Base-by-base conservation (phyloP, 2,329 filamentous ascomycete species). In the Neonectria neomacrospora region DNA sequence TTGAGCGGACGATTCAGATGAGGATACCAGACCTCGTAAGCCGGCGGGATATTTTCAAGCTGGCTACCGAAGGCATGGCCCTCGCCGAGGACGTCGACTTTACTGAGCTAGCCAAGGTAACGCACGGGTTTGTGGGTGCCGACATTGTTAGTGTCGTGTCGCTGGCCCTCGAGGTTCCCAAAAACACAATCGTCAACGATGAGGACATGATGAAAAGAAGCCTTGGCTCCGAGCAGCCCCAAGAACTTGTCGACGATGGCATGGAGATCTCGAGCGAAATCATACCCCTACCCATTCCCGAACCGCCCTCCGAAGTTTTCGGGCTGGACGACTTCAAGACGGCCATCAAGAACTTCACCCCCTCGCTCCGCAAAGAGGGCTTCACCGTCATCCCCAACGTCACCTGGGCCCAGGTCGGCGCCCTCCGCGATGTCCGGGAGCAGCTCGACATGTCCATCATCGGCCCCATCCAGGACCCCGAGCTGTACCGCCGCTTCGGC, bases 361-460 rank as follows among this genome's bases (percentile, higher is more conserved):
- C 80, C 87, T 97, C 65, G 86, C 93, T 75, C 88, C 94, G 26
- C 77, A 90, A 94, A 53, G 95, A 99, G 80, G 96, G 96, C 50
- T 99, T 99, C 78, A 94, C 93, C 12, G 96, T 93, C 1, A 93
- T 98, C 47, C 96, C 96, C 8, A 90, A 94, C 75, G 95, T 96
- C 5, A 97, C 93, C 1, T 99, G 96, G 93, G 84, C 89, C 48
- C 91, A 98, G 73, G 94, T 99, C 55, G 96, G 96, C 63, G 95
- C 95, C 7, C 85, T 99, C 14, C 81, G 87, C 47, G 83, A 84
- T n/a, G 89, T 97, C 5, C 92, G 95, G 39, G 87, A 93, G 61
- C 90, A 96, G 75, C 89, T 99, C 6, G 85, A 91, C 70, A 89
- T 90, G 74, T 93, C 93, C 47, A 96, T 99, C 72, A 93, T 98